These are phyloP conservation scores for Saururus chinensis DNA, from an alignment of 164 flowering plant species.

Conservation along the genomic window DNA sequence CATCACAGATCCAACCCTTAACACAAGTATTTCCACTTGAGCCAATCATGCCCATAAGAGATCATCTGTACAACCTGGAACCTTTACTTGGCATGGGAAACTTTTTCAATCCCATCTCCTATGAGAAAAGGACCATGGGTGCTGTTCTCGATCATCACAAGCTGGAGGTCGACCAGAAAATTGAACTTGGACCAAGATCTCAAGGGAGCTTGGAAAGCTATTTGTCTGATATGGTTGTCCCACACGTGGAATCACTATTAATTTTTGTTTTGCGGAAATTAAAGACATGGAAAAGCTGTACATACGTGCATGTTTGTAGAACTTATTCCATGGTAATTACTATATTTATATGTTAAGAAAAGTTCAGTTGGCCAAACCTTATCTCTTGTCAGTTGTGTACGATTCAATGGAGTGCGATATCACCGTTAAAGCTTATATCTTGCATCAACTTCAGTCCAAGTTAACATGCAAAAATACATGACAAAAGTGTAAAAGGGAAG, in stretches of 20 bases:
- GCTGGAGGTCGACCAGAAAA: conserved; percentile 8
- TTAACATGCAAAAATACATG: too few relatives aligned
- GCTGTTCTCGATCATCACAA: conserved; percentile 20
- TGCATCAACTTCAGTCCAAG: too few relatives aligned
- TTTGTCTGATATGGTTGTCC: conserved; percentile 31
- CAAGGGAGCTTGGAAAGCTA: conserved; percentile 28
- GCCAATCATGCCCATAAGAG: conserved; percentile 9
- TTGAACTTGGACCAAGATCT: conserved; percentile 2
- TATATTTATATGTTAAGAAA: background rate
- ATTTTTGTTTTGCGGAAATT: background rate
- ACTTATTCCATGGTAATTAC: too few relatives aligned
- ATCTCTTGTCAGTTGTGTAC: background rate
- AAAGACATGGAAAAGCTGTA: background rate
- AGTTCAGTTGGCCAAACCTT: background rate
- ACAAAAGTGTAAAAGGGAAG: too few relatives aligned
- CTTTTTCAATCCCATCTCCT: conserved; percentile 14
- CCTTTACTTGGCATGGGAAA: conserved; percentile 4
- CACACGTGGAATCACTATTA: conserved; percentile 22
- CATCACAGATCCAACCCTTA: conserved; percentile 7
- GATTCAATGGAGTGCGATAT: too few relatives aligned
- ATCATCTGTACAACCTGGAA: conserved; percentile 1
- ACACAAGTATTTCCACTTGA: conserved; percentile 9
- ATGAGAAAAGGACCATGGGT: conserved; percentile 20
- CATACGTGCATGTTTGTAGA: background rate
- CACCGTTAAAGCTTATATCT: too few relatives aligned